phyloP scores from a whole-genome alignment of 495 filamentous ascomycete genomes.

The Lasiosphaeria miniovina region DNA sequence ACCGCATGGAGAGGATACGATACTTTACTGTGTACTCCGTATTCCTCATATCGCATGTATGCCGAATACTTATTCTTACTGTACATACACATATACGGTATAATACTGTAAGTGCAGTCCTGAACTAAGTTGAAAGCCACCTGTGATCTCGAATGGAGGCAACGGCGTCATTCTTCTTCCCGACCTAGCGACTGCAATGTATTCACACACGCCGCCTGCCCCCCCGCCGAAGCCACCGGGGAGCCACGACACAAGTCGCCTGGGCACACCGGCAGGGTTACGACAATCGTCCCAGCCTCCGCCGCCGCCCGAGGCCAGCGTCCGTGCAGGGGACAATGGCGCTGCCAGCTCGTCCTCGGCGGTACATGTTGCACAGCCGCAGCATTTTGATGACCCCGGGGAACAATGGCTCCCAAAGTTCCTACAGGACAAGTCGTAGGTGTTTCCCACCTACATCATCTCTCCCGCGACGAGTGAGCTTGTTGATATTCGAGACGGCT shows the following conservation, averaged over 20 bases:
- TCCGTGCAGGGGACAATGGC: slow-evolving; percentile 18
- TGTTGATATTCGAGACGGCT: neutral
- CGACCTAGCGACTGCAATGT: slow-evolving; percentile 21
- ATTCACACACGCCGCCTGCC: slow-evolving; percentile 57
- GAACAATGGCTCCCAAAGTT: slow-evolving; percentile 66
- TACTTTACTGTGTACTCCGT: too few relatives aligned
- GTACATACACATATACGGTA: too few relatives aligned
- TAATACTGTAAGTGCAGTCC: too few relatives aligned
- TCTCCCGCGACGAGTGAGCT: neutral
- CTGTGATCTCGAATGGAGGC: too few relatives aligned
- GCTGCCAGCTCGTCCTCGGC: slow-evolving; percentile 22
- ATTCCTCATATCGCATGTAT: too few relatives aligned
- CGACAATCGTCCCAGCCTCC: slow-evolving; percentile 41
- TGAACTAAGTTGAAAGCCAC: too few relatives aligned
- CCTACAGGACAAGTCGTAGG: slow-evolving; percentile 73
- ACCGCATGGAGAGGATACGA: too few relatives aligned
- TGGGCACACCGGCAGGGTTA: slow-evolving; percentile 53
- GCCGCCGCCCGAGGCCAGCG: slow-evolving; percentile 35
- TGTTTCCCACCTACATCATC: slow-evolving; percentile 8
- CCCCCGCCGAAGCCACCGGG: slow-evolving; percentile 67
- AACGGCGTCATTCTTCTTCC: neutral
- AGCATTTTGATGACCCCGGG: slow-evolving; percentile 45
- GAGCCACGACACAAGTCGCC: slow-evolving; percentile 65
- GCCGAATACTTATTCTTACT: too few relatives aligned
- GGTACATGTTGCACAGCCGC: slow-evolving; percentile 12